phyloP scores from a whole-genome alignment of 2,329 filamentous ascomycete genomes.

The Alternaria infectoria region DNA sequence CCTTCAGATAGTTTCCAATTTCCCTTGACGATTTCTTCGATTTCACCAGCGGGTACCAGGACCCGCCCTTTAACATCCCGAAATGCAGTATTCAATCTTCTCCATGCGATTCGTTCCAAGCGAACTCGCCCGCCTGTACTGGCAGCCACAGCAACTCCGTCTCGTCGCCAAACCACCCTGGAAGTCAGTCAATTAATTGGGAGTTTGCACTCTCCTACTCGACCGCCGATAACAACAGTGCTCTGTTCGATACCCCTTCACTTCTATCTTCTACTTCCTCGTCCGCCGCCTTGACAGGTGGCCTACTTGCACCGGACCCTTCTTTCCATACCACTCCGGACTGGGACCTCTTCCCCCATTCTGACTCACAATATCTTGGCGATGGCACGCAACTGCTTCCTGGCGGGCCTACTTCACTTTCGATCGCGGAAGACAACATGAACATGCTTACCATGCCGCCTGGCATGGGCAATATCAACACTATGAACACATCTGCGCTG shows the following conservation, averaged over 20 bases:
- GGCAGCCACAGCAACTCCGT: slow-evolving; percentile 34
- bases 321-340: slow-evolving; percentile 28
- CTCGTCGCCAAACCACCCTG: slow-evolving; percentile 32
- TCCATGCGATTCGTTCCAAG: slow-evolving; percentile 30
- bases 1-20: slow-evolving; percentile 42
- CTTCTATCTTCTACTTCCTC: slow-evolving; percentile 32
- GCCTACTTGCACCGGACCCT: slow-evolving; percentile 21
- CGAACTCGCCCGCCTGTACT: slow-evolving; percentile 27
- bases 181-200: slow-evolving; percentile 34
- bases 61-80: slow-evolving; percentile 42
- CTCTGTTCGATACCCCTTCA: slow-evolving; percentile 26
- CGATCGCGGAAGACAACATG: slow-evolving; percentile 17
- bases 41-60: slow-evolving; percentile 45
- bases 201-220: slow-evolving; percentile 36
- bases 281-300: slow-evolving; percentile 25
- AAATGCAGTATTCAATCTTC: slow-evolving; percentile 36
- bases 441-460: slow-evolving; percentile 28
- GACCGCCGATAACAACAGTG: slow-evolving; percentile 25
- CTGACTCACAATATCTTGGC: slow-evolving; percentile 30
- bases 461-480: slow-evolving; percentile 16
- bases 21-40: slow-evolving; percentile 45
- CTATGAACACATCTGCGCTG: slow-evolving; percentile 25
- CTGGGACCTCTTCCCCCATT: slow-evolving; percentile 34
- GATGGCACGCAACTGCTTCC: slow-evolving; percentile 27
- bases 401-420: slow-evolving; percentile 16